A percentile compares a stretch with the other conserved stretches of the same genome.
Conservation (phyloP, 208 protist genomes). For the Leishmania martiniquensis region DNA sequence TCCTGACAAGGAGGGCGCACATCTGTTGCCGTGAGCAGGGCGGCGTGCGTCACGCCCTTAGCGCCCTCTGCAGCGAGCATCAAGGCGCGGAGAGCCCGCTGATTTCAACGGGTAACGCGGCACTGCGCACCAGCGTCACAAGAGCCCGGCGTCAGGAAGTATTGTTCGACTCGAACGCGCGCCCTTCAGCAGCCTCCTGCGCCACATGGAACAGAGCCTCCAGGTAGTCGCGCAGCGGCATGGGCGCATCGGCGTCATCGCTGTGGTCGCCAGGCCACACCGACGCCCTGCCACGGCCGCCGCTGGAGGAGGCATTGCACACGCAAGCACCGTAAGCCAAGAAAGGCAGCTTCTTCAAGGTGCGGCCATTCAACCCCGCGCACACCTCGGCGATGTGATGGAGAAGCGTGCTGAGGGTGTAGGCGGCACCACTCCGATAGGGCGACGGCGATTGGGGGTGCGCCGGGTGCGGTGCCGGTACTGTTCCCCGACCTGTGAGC, state of each 20-base stretch:
- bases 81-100: not conserved
- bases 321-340: slow-evolving; percentile 62
- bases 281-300: not conserved
- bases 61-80: not conserved
- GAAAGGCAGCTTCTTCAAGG: slow-evolving; percentile 93
- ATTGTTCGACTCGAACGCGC: not conserved
- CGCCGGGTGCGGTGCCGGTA: not conserved
- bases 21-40: not conserved
- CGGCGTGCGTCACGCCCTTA: not conserved
- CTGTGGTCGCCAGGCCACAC: not conserved
- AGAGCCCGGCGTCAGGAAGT: not conserved
- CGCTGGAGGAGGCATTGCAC: not conserved
- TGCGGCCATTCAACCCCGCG: slow-evolving; percentile 89
- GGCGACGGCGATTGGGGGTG: not conserved
- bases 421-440: not conserved
- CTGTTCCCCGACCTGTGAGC: not conserved
- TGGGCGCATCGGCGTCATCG: not conserved
- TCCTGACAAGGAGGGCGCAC: not conserved
- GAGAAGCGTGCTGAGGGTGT: not conserved
- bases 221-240: slow-evolving; percentile 12
- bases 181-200: slow-evolving; percentile 1
- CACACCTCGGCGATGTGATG: slow-evolving; percentile 45
- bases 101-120: not conserved
- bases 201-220: slow-evolving; percentile 17
- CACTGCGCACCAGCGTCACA: not conserved